Base-by-base conservation (phyloP, 805 yeast genomes). In the Metschnikowia vanudenii region DNA sequence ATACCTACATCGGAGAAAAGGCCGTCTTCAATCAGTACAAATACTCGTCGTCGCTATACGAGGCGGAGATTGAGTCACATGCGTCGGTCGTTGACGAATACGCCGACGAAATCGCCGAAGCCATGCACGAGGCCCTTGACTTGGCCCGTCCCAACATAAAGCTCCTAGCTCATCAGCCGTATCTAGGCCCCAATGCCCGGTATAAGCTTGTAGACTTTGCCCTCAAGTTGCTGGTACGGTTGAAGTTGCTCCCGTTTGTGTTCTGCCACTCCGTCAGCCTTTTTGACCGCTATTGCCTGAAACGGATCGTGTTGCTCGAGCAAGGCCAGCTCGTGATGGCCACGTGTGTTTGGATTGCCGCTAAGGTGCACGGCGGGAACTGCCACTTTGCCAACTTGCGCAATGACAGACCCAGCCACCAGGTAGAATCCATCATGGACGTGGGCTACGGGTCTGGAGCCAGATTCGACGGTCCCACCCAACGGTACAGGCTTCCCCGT, bases 321-420 rank as follows among this genome's bases (percentile, higher is more conserved):
- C 98, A 91, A 67, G 83, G 88, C 51, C 97, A 91, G 65, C 75
- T 92, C 44, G 92, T 92, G 10, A 89, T 95, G 28, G 86, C 96
- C 50, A 88, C 96, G 4, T 88, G 96, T 50, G 70, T 92, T 30
- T 92, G 98, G 97, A 78, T 92, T 28, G 88, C 96, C 2, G 84
- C 96, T 20, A 92, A 92, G 64, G 75, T 83, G n/a, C 79, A 79
- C 58, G 88, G 88, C 40, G 88, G 88, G 32, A 82, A 84, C 63
- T 81, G 80, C 54, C 88, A 82, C 64, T 79, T 81, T 54, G 76
- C 80, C 44, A 80, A 80, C 60, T 47, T 59, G 43, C 44, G 47
- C 26, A 51, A 59, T 39, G 46, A 46, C 18, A 47, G 46, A 31
- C 26, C 33, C 3, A 45, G 42, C 26, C 24, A 29, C 11, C 30